Conservation (phyloP, 495 filamentous ascomycete genomes). For the Annulohypoxylon bovei region DNA sequence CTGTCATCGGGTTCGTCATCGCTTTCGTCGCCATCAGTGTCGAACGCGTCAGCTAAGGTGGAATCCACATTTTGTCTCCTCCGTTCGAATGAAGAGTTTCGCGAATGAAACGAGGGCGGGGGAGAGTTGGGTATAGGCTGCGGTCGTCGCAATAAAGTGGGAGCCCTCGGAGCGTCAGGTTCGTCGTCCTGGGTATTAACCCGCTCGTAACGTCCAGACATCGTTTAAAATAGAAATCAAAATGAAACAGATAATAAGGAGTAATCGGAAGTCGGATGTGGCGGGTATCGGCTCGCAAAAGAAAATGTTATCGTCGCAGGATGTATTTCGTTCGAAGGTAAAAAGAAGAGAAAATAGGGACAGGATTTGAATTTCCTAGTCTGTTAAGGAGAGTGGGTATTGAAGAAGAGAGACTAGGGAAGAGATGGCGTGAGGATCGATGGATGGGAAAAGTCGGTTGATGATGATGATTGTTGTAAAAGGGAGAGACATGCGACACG, state of each 20-base stretch:
- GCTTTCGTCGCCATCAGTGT: constrained; percentile 74
- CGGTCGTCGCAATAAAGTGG: constrained; percentile 45
- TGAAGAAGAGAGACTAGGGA: constrained; percentile 25
- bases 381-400: constrained; percentile 37
- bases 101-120: constrained; percentile 92
- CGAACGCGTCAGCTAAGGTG: constrained; percentile 90
- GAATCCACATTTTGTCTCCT: constrained; percentile 68
- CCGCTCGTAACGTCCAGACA: constrained; percentile 86
- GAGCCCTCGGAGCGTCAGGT: constrained; percentile 48
- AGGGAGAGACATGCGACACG: constrained; percentile 40
- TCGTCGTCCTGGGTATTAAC: constrained; percentile 62
- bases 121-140: constrained; percentile 79
- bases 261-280: constrained; percentile 14
- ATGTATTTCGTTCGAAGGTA: constrained; percentile 15
- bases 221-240: constrained; percentile 57
- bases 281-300: constrained; percentile 16
- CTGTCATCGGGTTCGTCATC: constrained; percentile 83
- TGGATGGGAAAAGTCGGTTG: constrained; percentile 20
- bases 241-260: constrained; percentile 34
- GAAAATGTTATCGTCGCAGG: constrained; percentile 27
- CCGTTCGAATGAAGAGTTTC: constrained; percentile 75
- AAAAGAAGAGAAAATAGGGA: constrained; percentile 20
- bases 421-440: constrained; percentile 26
- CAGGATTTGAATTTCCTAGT: constrained; percentile 18
- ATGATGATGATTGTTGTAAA: constrained; percentile 10